Percentiles rank a stretch among this genome's conserved stretches.
Evolutionary conservation across 805 yeast genomes (phyloP).

Genomic region (Metschnikowia drakensbergensis): DNA sequence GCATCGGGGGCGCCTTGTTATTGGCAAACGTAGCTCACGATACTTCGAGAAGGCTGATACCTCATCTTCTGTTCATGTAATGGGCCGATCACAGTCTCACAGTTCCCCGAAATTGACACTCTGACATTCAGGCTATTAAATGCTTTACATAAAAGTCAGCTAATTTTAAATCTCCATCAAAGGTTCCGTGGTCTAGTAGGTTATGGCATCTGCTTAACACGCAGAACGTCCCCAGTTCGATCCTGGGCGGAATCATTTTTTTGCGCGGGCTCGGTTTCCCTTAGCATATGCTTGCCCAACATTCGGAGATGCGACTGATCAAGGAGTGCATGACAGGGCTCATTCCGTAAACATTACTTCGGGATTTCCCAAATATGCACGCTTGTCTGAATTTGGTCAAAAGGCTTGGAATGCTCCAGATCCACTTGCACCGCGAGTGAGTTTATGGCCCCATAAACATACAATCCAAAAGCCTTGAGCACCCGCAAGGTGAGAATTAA

Average conservation of each 20-base stretch:
- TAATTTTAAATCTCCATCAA: neutral
- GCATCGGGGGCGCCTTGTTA: no score
- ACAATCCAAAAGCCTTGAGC: no score
- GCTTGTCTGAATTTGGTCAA: neutral
- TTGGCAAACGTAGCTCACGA: no score
- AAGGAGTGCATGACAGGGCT: neutral
- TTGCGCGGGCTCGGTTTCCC: neutral
- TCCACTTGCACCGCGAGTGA: neutral
- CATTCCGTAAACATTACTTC: neutral
- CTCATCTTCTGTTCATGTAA: no score
- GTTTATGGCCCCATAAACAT: no score
- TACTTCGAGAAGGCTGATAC: no score
- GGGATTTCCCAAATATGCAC: neutral
- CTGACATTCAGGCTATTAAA: no score
- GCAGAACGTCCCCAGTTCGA: conserved; percentile 99
- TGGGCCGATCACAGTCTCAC: no score
- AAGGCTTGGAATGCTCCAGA: neutral
- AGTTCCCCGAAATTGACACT: no score
- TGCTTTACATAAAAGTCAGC: no score
- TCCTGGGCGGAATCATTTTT: conserved; percentile 96
- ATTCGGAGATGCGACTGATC: neutral
- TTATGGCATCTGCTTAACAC: conserved; percentile 99
- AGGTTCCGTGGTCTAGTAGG: conserved; percentile 90
- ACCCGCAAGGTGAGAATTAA: no score
- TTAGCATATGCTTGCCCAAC: conserved; percentile 10